phyloP scores from a whole-genome alignment of 129 eudicot genomes.

The Scalesia atractyloides region DNA sequence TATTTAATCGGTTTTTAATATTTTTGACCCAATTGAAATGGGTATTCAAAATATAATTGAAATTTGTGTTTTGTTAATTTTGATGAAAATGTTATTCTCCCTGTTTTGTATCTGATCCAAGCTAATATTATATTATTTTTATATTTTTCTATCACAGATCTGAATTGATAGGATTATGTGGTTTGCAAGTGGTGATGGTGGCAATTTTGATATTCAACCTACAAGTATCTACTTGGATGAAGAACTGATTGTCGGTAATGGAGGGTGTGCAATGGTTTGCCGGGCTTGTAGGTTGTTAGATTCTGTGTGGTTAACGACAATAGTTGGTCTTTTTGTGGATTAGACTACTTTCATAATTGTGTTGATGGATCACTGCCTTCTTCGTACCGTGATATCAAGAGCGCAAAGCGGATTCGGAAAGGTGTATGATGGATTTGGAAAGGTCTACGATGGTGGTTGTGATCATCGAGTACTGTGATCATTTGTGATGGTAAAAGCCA shows the following conservation, averaged over 20 bases:
- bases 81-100: not conserved
- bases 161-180: not conserved
- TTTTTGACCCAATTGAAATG: not conserved
- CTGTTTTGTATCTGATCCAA: not conserved
- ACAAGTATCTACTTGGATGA: not conserved
- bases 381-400: too few relatives aligned
- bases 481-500: too few relatives aligned
- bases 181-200: too few relatives aligned
- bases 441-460: too few relatives aligned
- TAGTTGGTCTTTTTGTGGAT: not conserved
- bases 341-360: not conserved
- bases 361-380: not conserved
- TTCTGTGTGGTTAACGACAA: too few relatives aligned
- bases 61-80: too few relatives aligned
- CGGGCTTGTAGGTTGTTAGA: not conserved
- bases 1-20: too few relatives aligned
- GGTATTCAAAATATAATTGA: too few relatives aligned
- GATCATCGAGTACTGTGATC: too few relatives aligned
- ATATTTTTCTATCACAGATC: not conserved
- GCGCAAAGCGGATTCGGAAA: too few relatives aligned
- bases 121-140: too few relatives aligned
- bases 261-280: not conserved
- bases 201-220: not conserved
- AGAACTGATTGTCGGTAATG: not conserved
- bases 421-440: too few relatives aligned